phyloP scores from a whole-genome alignment of 1,284 basidiomycete genomes.

The Somion occarium region DNA sequence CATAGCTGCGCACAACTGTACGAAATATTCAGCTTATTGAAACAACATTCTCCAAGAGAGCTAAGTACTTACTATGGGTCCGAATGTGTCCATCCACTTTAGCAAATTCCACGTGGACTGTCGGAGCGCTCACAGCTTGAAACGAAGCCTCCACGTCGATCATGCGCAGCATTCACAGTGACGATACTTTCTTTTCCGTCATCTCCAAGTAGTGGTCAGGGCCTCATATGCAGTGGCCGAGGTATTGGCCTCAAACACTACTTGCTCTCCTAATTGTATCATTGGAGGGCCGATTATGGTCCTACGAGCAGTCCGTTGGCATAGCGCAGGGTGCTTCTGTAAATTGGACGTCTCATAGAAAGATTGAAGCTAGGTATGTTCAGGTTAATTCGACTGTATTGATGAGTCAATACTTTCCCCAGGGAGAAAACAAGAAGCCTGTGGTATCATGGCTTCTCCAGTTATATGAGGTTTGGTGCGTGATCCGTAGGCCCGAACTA shows the following conservation, averaged over 20 bases:
- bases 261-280: slow-evolving; percentile 41
- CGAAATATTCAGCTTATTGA: no score
- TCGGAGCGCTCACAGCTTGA: not conserved
- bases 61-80: not conserved
- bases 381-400: not conserved
- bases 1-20: no score
- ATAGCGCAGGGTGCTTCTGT: slow-evolving; percentile 26
- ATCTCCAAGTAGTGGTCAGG: not conserved
- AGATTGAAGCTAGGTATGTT: slow-evolving; percentile 56
- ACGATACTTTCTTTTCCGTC: not conserved
- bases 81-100: slow-evolving; percentile 7
- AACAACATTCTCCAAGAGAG: no score
- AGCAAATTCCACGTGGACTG: slow-evolving; percentile 3
- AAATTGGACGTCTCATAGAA: slow-evolving; percentile 56
- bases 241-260: slow-evolving; percentile 54
- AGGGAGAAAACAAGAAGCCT: slow-evolving; percentile 70
- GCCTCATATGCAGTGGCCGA: slow-evolving; percentile 56
- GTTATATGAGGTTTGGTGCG: slow-evolving; percentile 75
- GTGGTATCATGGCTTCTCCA: slow-evolving; percentile 81
- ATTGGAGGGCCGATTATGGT: slow-evolving; percentile 41
- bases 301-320: slow-evolving; percentile 27
- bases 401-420: not conserved
- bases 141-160: not conserved
- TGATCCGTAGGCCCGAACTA: no score
- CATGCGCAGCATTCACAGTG: no score